Evolutionary conservation across 2,329 filamentous ascomycete species (phyloP), one percentile per base, ranked within the genome.

Genomic region (Cyclaneusma minus): DNA sequence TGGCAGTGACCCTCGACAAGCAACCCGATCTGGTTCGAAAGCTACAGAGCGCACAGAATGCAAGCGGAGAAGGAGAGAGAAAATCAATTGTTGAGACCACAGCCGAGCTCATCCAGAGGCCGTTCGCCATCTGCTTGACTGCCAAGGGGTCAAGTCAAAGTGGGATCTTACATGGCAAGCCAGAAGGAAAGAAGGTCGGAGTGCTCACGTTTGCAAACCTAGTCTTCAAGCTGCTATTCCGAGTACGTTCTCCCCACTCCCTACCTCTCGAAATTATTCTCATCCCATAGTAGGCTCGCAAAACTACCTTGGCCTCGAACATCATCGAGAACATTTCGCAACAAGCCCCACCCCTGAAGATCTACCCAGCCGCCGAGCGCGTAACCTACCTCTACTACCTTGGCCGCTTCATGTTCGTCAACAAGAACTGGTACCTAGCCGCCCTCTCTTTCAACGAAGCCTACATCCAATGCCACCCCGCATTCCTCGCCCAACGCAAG

Each of bases 361-460:
- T 81, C 27, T 95, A 91, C 44, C 83, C 85, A 3, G 82, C 81
- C 13, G 68, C 78, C 5, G 81, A 95, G 47, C 71, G 84, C 25
- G 83, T 93, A 26, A 92, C 84, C 3, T 95, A 85, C 41, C 72
- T 95, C 9, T 94, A 93, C 55, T 93, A 93, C 47, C 73, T 95
- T 5, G 87, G 87, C 11, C 76, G 84, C 31, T 94, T 87, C 52
- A 72, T 85, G 44, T 83, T 92, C 48, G 72, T 80, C 35, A 85
- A 82, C 48, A 78, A 73, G 38, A 76, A 92, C 45, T 93, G 83
- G 50, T 70, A 68, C 34, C 73, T 79, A 14, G 83, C 85, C 0
- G 69, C 76, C 27, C 58, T 70, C 25, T 82, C 77, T 18, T 58
- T 94, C 5, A 68, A 91, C 42, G 64, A 74, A 14, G 82, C 87